Evolutionary conservation across 163 green algal genomes (phyloP).

Genomic region (Volvox carteri): DNA sequence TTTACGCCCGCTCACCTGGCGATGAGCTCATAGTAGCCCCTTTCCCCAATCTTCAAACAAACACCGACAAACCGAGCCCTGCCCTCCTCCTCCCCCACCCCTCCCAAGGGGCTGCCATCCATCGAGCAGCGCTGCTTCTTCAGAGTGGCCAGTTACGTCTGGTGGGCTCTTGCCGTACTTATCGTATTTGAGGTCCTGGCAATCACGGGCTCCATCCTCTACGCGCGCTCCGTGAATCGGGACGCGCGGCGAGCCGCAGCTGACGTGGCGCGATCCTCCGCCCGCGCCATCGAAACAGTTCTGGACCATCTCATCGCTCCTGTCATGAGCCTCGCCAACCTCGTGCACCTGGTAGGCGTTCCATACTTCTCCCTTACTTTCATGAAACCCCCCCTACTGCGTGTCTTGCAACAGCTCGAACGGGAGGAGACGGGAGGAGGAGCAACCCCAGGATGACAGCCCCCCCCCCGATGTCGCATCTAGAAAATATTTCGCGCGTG

Average conservation of each 20-base stretch:
- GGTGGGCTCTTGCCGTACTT: slow-evolving; percentile 7
- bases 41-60: no score
- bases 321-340: slow-evolving; percentile 7
- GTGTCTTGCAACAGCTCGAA: no score
- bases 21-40: no score
- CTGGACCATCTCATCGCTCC: slow-evolving; percentile 29
- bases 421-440: no score
- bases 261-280: not conserved
- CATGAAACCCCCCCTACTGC: no score
- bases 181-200: slow-evolving; percentile 66
- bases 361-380: no score
- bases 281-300: slow-evolving; percentile 28
- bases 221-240: not conserved
- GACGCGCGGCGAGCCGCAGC: not conserved
- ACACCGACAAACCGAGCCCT: no score
- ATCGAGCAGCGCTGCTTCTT: not conserved
- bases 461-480: no score
- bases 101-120: not conserved
- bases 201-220: slow-evolving; percentile 77
- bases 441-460: no score
- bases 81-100: not conserved
- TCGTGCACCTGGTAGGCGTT: not conserved
- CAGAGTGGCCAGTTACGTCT: not conserved
- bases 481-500: no score
- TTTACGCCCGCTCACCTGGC: no score